A percentile compares a stretch with the other conserved stretches of the same genome.
Conservation (phyloP, 2,329 filamentous ascomycete genomes). For the Aureobasidium lini region DNA sequence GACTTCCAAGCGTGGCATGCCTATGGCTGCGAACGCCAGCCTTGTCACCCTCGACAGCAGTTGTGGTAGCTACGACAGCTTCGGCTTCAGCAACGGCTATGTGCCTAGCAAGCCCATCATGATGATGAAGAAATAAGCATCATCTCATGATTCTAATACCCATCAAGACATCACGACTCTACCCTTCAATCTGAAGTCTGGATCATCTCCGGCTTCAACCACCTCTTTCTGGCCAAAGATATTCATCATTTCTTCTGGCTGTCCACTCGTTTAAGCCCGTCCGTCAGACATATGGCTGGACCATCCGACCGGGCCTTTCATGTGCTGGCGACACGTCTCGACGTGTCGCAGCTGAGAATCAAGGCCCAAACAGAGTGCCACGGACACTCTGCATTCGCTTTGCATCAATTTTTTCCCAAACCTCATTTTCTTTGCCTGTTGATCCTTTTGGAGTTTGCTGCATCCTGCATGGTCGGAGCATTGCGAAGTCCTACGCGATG, state of each 20-base stretch:
- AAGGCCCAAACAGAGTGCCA: conserved; percentile 11
- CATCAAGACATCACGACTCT: conserved; percentile 5
- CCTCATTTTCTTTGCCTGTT: neutral
- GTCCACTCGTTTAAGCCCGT: conserved; percentile 8
- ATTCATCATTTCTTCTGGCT: conserved; percentile 4
- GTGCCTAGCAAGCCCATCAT: conserved; percentile 12
- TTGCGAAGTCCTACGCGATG: neutral
- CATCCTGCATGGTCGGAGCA: conserved; percentile 11
- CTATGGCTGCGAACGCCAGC: conserved; percentile 17
- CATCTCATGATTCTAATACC: conserved; percentile 1
- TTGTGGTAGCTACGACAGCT: conserved; percentile 11
- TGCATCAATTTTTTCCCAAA: neutral
- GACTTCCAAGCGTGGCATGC: conserved; percentile 13
- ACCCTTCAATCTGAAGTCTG: conserved; percentile 1
- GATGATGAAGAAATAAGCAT: conserved; percentile 4
- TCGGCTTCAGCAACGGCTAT: conserved; percentile 10
- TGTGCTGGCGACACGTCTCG: neutral
- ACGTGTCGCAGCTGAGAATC: conserved; percentile 6
- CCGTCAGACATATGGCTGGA: conserved; percentile 11
- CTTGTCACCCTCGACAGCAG: conserved; percentile 16
- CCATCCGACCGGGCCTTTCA: conserved; percentile 9
- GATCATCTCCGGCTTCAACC: conserved; percentile 8
- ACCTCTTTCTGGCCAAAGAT: conserved; percentile 12
- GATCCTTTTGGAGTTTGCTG: neutral
- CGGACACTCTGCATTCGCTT: conserved; percentile 14